Base-by-base conservation (phyloP, 805 yeast species). In the Phaffomyces thermotolerans region DNA sequence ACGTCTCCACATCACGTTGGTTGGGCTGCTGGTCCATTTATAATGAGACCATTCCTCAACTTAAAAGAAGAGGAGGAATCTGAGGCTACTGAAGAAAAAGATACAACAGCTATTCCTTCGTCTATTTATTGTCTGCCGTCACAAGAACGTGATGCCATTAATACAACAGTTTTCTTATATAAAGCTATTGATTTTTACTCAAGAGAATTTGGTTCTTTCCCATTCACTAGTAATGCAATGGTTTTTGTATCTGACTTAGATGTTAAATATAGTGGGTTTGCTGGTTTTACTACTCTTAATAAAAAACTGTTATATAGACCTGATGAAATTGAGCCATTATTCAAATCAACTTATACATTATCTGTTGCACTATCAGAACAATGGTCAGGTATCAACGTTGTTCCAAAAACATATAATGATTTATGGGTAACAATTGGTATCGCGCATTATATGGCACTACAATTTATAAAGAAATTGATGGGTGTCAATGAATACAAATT, bases 1-100 rank as follows among this genome's bases (percentile, higher is more conserved):
- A 84, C 88, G 1, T 82, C 95, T 32, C 87, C 99, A 1, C 97
- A 90, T 52, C 97, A 91, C 62, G 71, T 93, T 18, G 98, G 98
- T 0, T 93, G 95, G 81, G 90, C 95, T 0, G 76, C 89, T 4
- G 99, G 98, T 0, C 82, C 95, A 2, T 93, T 91, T 60, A 80
- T 81, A 35, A 75, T 76, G 42, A 66, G 79, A 3, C 76, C 79
- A 0, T 54, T 88, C 27, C 61, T 79, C 8, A 76, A 72, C 36
- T 53, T 62, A 33, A 61, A 60, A 34, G 65, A 61, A 27, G 71
- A 66, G 29, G 68, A 65, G 36, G 59, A 59, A 7, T 41, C 52
- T 3, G 60, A 52, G 13, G 37, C 42, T 2, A 20, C 47, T 14
- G 65, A 64, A 14, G 70, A 73, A 24, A 63, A 59, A 6, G 67